Percentiles rank a stretch among this genome's conserved stretches.
These are phyloP conservation scores for Plasmodium malariae DNA, from an alignment of 169 alveolate genomes.

Conservation along the genomic window DNA sequence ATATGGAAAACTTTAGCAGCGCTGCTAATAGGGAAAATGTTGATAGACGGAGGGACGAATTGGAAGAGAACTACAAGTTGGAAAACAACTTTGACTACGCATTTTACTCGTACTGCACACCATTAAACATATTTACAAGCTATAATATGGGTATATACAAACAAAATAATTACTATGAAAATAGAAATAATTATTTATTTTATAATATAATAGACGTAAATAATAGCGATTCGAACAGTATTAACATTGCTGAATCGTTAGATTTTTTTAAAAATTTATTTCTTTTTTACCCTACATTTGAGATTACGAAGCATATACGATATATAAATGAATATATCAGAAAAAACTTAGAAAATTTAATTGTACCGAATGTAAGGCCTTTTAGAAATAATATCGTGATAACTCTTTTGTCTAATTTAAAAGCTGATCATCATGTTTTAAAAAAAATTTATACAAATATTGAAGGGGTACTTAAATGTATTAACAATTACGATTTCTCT, in stretches of 20 bases:
- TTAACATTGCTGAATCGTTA: constrained; percentile 57
- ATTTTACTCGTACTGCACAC: constrained; percentile 67
- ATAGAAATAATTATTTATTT: constrained; percentile 55
- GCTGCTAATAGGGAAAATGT: too few relatives aligned
- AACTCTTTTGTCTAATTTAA: constrained; percentile 68
- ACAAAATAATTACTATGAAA: constrained; percentile 64
- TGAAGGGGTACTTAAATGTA: constrained; percentile 50
- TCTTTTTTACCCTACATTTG: constrained; percentile 69
- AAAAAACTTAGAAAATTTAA: constrained; percentile 24
- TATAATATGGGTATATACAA: constrained; percentile 75
- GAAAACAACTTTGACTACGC: constrained; percentile 20
- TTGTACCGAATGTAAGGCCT: constrained; percentile 68
- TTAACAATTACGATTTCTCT: constrained; percentile 36
- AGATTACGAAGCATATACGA: constrained; percentile 68
- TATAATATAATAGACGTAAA: constrained; percentile 61
- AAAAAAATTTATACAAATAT: constrained; percentile 48
- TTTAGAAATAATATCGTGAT: constrained; percentile 59
- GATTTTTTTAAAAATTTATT: constrained; percentile 73
- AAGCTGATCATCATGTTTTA: constrained; percentile 64
- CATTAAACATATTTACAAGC: constrained; percentile 70
- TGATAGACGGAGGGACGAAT: too few relatives aligned
- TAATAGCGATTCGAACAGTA: constrained; percentile 48
- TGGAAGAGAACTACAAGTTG: background rate
- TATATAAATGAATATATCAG: constrained; percentile 63
- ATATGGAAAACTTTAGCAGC: too few relatives aligned